Percentiles rank a stretch among this genome's conserved stretches.
Conservation (phyloP, 306 rosid genomes). For the Trifolium dubium region DNA sequence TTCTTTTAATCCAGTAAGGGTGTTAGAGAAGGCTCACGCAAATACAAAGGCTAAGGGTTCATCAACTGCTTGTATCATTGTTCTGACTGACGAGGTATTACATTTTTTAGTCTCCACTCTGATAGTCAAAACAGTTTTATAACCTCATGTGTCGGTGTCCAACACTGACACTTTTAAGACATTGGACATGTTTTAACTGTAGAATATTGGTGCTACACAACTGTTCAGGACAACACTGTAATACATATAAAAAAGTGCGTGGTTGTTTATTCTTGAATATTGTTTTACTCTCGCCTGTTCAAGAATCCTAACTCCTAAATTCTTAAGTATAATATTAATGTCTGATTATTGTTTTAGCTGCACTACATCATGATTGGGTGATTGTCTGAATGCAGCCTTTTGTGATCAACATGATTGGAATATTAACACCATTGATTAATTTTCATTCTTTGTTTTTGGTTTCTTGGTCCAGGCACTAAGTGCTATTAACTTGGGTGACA, state of each 20-base stretch:
- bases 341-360: slow-evolving; percentile 17
- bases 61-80: slow-evolving; percentile 88
- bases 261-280: neutral
- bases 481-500: slow-evolving; percentile 92
- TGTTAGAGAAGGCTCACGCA: slow-evolving; percentile 85
- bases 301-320: slow-evolving; percentile 8
- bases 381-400: slow-evolving; percentile 5
- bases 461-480: slow-evolving; percentile 70
- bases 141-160: neutral
- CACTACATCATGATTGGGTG: neutral
- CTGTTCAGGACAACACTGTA: neutral
- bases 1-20: slow-evolving; percentile 67
- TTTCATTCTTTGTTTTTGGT: slow-evolving; percentile 19
- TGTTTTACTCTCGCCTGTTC: neutral
- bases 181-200: neutral
- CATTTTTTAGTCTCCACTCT: slow-evolving; percentile 10
- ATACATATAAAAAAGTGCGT: neutral
- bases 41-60: slow-evolving; percentile 74
- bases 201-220: neutral
- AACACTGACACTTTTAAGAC: neutral
- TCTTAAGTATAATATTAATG: slow-evolving; percentile 6
- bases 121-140: slow-evolving; percentile 16
- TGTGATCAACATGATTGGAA: slow-evolving; percentile 18
- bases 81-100: slow-evolving; percentile 70
- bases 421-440: slow-evolving; percentile 12